Percentiles rank a stretch among this genome's conserved stretches.
Evolutionary conservation across 257 asterid species (phyloP).

Genomic region (Penstemon eatonii): DNA sequence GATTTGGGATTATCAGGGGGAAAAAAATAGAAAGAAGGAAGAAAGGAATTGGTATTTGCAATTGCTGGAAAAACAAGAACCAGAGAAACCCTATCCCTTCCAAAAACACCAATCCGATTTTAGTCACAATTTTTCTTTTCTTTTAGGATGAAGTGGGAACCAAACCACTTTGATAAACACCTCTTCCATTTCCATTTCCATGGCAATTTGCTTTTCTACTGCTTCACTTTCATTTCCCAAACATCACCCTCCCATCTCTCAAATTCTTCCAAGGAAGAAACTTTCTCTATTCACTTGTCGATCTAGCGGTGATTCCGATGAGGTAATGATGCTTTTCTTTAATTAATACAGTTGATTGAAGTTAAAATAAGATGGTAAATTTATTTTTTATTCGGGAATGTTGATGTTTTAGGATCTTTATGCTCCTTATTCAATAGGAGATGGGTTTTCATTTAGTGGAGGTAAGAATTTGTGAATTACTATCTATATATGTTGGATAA

Average conservation of each 20-base stretch:
- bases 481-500: neutral
- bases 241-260: slow-evolving; percentile 28
- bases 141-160: slow-evolving; percentile 5
- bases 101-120: slow-evolving; percentile 18
- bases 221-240: slow-evolving; percentile 39
- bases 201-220: slow-evolving; percentile 51
- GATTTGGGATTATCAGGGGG: neutral
- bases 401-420: slow-evolving; percentile 57
- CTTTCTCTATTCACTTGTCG: slow-evolving; percentile 37
- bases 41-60: neutral
- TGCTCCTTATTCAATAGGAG: slow-evolving; percentile 78
- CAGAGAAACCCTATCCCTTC: slow-evolving; percentile 54
- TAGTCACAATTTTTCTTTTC: slow-evolving; percentile 1
- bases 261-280: slow-evolving; percentile 27
- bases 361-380: neutral
- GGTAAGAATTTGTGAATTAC: slow-evolving; percentile 41
- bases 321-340: slow-evolving; percentile 35
- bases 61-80: slow-evolving; percentile 41
- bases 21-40: neutral
- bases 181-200: slow-evolving; percentile 26
- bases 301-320: slow-evolving; percentile 52
- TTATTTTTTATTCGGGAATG: neutral
- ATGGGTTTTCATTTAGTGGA: slow-evolving; percentile 94
- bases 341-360: neutral
- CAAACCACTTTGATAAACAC: slow-evolving; percentile 26